phyloP scores from a whole-genome alignment of 2,329 filamentous ascomycete species.

The Stagonosporopsis rhizophila region DNA sequence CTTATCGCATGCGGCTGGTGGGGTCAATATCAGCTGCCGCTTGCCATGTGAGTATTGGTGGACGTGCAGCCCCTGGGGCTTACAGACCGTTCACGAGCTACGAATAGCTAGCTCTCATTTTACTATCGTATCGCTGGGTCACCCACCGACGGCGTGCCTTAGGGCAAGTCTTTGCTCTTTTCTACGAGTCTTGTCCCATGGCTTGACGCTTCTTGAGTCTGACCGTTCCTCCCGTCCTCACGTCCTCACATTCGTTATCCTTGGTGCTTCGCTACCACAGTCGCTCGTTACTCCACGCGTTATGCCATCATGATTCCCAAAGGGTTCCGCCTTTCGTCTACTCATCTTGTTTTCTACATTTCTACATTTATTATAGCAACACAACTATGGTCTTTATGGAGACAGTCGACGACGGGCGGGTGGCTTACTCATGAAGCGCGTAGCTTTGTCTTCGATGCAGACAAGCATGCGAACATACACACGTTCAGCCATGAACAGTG shows the following conservation, averaged over 20 bases:
- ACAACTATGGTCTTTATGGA: slow-evolving; percentile 41
- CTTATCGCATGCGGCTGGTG: slow-evolving; percentile 24
- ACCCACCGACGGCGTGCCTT: slow-evolving; percentile 14
- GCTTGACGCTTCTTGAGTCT: slow-evolving; percentile 26
- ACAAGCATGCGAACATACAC: slow-evolving; percentile 42
- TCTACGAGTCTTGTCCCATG: slow-evolving; percentile 26
- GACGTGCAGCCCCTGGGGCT: slow-evolving; percentile 24
- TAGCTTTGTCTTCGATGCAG: slow-evolving; percentile 37
- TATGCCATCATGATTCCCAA: slow-evolving; percentile 45
- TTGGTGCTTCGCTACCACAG: slow-evolving; percentile 6
- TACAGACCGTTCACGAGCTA: slow-evolving; percentile 19
- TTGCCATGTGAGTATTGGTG: slow-evolving; percentile 25
- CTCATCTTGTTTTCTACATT: slow-evolving; percentile 40
- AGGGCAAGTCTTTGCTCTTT: slow-evolving; percentile 20
- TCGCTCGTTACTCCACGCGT: slow-evolving; percentile 25
- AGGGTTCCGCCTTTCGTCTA: slow-evolving; percentile 35
- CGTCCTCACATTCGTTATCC: slow-evolving; percentile 10
- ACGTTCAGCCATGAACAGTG: slow-evolving; percentile 44
- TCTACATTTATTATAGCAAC: slow-evolving; percentile 39
- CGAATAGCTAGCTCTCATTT: slow-evolving; percentile 27
- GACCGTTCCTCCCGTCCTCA: slow-evolving; percentile 11
- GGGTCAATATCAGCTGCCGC: slow-evolving; percentile 17
- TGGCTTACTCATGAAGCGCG: slow-evolving; percentile 18
- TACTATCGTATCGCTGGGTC: slow-evolving; percentile 20
- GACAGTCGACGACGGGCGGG: slow-evolving; percentile 30